phyloP scores from a whole-genome alignment of 2,329 filamentous ascomycete genomes.

The Lachnellula willkommii region DNA sequence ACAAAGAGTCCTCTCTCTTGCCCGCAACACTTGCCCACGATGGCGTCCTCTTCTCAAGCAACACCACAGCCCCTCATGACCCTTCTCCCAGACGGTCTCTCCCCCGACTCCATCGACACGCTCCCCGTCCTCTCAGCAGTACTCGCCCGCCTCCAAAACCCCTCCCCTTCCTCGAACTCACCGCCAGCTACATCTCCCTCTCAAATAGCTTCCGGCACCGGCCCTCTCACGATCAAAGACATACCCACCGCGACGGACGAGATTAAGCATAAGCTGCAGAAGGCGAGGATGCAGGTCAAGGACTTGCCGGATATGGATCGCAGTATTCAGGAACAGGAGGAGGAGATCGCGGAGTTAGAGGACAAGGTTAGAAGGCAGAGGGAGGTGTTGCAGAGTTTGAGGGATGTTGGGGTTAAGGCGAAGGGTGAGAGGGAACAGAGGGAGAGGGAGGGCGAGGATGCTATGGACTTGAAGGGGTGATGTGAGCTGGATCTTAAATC shows the following conservation, averaged over 20 bases:
- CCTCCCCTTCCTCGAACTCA: constrained; percentile 34
- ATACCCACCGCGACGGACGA: constrained; percentile 71
- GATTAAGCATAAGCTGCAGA: constrained; percentile 78
- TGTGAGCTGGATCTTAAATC: neutral
- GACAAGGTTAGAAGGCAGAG: constrained; percentile 58
- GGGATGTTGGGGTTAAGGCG: constrained; percentile 44
- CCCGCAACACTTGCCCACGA: constrained; percentile 8
- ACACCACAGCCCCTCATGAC: constrained; percentile 32
- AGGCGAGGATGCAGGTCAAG: constrained; percentile 62
- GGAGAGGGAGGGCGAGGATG: constrained; percentile 32
- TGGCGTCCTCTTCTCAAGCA: constrained; percentile 18
- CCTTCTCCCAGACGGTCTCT: constrained; percentile 54
- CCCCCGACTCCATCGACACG: constrained; percentile 79
- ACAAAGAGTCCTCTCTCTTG: neutral
- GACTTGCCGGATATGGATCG: constrained; percentile 66
- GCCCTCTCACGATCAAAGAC: constrained; percentile 53
- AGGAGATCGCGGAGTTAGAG: constrained; percentile 64
- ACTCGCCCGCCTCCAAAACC: constrained; percentile 63
- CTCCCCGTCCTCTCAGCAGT: constrained; percentile 76
- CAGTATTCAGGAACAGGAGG: constrained; percentile 61
- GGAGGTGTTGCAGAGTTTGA: constrained; percentile 49
- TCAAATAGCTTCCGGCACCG: constrained; percentile 31
- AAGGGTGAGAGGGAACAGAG: constrained; percentile 32
- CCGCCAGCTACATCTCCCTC: constrained; percentile 31
- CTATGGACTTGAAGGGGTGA: constrained; percentile 37